phyloP scores from a whole-genome alignment of 2,329 filamentous ascomycete species.

The Pseudocercospora macadamiae region DNA sequence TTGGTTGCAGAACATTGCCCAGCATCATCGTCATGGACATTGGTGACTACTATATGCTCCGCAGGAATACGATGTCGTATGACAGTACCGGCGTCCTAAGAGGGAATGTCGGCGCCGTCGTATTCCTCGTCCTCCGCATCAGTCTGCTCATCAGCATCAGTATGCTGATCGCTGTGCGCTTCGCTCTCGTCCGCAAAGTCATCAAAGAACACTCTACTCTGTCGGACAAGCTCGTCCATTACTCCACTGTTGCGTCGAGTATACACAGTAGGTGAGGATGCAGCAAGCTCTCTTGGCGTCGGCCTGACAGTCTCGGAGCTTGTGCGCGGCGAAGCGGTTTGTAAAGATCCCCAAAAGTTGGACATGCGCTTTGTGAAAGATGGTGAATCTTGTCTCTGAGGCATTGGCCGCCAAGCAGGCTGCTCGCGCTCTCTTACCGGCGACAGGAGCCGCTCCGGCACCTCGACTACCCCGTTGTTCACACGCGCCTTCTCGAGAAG shows the following conservation, averaged over 20 bases:
- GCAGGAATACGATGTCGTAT: too few relatives aligned
- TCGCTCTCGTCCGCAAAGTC: constrained; percentile 40
- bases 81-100: not conserved
- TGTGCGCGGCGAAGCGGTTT: constrained; percentile 23
- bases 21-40: too few relatives aligned
- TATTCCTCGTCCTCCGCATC: constrained; percentile 18
- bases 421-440: constrained; percentile 23
- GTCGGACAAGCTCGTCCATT: constrained; percentile 49
- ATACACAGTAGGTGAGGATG: constrained; percentile 18
- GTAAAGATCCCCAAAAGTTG: constrained; percentile 32
- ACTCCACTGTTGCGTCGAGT: constrained; percentile 38
- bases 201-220: constrained; percentile 53
- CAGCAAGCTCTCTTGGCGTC: constrained; percentile 14
- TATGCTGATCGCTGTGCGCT: constrained; percentile 13
- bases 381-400: constrained; percentile 31
- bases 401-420: constrained; percentile 17
- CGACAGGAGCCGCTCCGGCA: constrained; percentile 29
- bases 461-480: constrained; percentile 35
- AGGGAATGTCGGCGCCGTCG: not conserved
- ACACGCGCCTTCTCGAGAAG: constrained; percentile 42
- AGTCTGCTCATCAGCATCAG: constrained; percentile 12
- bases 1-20: too few relatives aligned
- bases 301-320: constrained; percentile 29
- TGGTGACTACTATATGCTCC: too few relatives aligned
- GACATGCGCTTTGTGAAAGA: constrained; percentile 37